phyloP scores from a whole-genome alignment of 2,329 filamentous ascomycete genomes.

The Phialophora macrospora region DNA sequence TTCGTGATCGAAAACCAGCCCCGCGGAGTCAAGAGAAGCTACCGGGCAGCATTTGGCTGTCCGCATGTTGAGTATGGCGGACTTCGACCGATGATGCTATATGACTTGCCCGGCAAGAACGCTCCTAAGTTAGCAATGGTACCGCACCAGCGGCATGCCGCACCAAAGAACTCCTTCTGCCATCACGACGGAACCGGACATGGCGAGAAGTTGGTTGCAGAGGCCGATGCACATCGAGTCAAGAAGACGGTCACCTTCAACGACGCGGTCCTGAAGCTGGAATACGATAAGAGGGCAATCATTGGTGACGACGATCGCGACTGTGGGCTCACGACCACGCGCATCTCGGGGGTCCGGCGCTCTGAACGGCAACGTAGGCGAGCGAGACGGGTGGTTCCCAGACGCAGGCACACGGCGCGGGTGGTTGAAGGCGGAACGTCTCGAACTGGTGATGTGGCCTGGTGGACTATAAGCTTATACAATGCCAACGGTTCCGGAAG shows the following conservation, averaged over 20 bases:
- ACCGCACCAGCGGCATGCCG: background rate
- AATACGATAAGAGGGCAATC: background rate
- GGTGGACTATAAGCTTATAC: no score
- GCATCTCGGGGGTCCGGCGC: background rate
- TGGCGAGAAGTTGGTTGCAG: background rate
- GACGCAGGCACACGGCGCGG: no score
- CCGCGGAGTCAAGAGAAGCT: conserved; percentile 10
- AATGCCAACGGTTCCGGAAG: no score
- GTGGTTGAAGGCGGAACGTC: no score
- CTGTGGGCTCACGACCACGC: background rate
- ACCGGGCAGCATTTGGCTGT: background rate
- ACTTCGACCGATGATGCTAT: background rate
- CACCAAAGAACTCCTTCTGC: background rate
- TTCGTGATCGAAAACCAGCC: background rate
- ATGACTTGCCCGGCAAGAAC: background rate
- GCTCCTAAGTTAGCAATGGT: background rate
- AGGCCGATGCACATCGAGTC: no score
- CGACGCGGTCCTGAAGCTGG: background rate
- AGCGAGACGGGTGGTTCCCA: no score
- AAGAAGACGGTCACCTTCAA: conserved; percentile 7
- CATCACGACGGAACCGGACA: background rate
- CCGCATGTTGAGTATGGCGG: background rate
- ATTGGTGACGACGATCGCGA: background rate
- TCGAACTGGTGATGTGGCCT: no score
- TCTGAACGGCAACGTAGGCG: no score